A percentile compares a stretch with the other conserved stretches of the same genome.
Evolutionary conservation across 192 early-diverging fungal genomes (phyloP).

Genomic region (Backusella liffmaniae): DNA sequence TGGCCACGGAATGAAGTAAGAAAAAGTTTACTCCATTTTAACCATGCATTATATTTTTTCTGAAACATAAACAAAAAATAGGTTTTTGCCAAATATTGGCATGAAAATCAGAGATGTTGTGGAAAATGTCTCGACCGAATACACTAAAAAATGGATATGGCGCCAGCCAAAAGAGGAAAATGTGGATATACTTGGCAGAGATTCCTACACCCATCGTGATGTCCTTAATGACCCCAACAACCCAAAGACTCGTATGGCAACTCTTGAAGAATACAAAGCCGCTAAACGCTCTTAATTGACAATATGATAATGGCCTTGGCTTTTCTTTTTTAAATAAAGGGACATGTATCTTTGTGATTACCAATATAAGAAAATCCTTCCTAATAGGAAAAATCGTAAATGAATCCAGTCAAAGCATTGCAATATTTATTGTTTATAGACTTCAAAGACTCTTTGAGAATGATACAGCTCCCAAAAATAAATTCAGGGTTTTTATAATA

Average conservation of each 20-base stretch:
- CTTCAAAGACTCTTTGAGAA: too few species aligned
- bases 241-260: conserved; percentile 9
- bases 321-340: background rate
- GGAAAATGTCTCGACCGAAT: conserved; percentile 28
- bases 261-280: conserved; percentile 6
- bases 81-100: conserved; percentile 53
- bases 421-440: too few species aligned
- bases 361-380: background rate
- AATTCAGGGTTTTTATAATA: too few species aligned
- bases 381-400: too few species aligned
- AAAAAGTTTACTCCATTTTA: background rate
- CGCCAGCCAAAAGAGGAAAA: background rate
- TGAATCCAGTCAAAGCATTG: too few species aligned
- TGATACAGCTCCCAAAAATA: too few species aligned
- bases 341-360: background rate
- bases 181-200: background rate
- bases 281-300: background rate
- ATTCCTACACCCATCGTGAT: background rate
- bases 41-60: background rate
- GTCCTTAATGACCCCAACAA: conserved; percentile 1
- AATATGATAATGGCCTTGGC: background rate
- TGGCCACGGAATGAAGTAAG: conserved; percentile 59
- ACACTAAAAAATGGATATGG: conserved; percentile 31
- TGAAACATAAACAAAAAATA: background rate
- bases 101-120: conserved; percentile 47